phyloP scores from a whole-genome alignment of 2,329 filamentous ascomycete genomes.

The Ophiocordyceps camponoti-rufipedis region DNA sequence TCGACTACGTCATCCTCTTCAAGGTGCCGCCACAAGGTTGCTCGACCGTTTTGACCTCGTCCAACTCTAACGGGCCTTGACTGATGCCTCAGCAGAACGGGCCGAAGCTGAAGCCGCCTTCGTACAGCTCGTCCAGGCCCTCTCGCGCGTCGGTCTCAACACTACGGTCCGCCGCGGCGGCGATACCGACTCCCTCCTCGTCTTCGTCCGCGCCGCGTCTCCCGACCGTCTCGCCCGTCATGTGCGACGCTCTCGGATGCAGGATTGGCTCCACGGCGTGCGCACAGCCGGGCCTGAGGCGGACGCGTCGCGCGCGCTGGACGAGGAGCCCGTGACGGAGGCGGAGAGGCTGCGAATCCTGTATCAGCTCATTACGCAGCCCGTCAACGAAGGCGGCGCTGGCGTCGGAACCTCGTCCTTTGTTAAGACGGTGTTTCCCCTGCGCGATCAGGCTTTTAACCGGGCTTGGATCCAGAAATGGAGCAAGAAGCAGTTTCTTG shows the following conservation, averaged over 20 bases:
- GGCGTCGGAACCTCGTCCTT: conserved; percentile 62
- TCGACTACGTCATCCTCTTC: conserved; percentile 81
- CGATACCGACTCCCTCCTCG: conserved; percentile 50
- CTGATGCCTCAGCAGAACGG: conserved; percentile 32
- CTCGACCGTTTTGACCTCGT: too few species aligned
- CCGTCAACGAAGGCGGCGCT: conserved; percentile 57
- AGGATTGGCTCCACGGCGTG: conserved; percentile 87
- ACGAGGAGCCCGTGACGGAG: conserved; percentile 62
- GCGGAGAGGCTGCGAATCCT: conserved; percentile 78
- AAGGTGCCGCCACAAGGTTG: conserved; percentile 49
- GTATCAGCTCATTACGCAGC: conserved; percentile 66
- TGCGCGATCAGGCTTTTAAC: conserved; percentile 64
- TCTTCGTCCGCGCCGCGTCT: conserved; percentile 70
- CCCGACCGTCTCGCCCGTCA: conserved; percentile 58
- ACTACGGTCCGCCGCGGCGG: conserved; percentile 71
- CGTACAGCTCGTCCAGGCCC: conserved; percentile 54
- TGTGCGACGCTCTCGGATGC: conserved; percentile 71
- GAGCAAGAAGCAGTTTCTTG: conserved; percentile 52
- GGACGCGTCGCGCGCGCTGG: conserved; percentile 49
- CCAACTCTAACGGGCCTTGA: too few species aligned
- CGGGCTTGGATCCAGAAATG: conserved; percentile 57
- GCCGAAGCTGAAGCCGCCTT: conserved; percentile 57
- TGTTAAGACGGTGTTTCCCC: conserved; percentile 56
- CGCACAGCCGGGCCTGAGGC: conserved; percentile 58
- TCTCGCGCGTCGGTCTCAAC: conserved; percentile 64